Evolutionary conservation across 208 protist species (phyloP).

Genomic region (Kentomonas sorsogonicus): DNA sequence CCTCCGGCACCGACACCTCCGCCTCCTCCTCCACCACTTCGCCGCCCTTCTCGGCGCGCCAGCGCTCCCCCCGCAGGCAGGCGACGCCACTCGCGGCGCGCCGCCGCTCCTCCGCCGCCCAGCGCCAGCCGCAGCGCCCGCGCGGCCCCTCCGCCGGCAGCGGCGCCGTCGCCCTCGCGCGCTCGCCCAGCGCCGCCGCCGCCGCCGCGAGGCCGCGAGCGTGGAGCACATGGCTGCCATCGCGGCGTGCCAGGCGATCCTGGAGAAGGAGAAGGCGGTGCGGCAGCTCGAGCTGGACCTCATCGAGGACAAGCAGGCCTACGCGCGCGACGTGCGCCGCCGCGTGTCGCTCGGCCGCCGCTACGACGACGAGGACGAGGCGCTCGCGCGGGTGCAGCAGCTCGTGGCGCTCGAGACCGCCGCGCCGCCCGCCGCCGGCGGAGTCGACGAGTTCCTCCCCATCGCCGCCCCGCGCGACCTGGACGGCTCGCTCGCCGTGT

Average conservation of each 20-base stretch:
- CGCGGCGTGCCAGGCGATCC: constrained; percentile 37
- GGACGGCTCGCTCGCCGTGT: not conserved
- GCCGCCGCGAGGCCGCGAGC: constrained; percentile 9
- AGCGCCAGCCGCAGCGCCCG: not conserved
- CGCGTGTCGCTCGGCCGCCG: constrained; percentile 19
- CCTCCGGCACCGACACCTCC: constrained; percentile 14
- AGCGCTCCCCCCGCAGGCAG: not conserved
- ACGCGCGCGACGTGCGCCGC: constrained; percentile 40
- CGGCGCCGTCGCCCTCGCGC: not conserved
- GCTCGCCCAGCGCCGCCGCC: constrained; percentile 1
- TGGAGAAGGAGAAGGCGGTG: constrained; percentile 43
- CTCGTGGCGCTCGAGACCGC: constrained; percentile 26
- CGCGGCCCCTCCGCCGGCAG: not conserved
- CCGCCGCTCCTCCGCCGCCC: no score
- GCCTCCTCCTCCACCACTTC: constrained; percentile 5
- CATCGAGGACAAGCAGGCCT: constrained; percentile 44
- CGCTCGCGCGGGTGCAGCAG: constrained; percentile 33
- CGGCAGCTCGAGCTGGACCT: constrained; percentile 44
- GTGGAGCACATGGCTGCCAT: constrained; percentile 33
- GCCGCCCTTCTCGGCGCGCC: not conserved
- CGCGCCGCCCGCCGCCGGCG: constrained; percentile 10
- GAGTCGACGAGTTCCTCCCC: constrained; percentile 31
- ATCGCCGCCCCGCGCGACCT: constrained; percentile 16
- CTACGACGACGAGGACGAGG: constrained; percentile 36
- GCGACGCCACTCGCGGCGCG: no score